Evolutionary conservation across 2,329 filamentous ascomycete species (phyloP).

Genomic region (Epichloe elymi): DNA sequence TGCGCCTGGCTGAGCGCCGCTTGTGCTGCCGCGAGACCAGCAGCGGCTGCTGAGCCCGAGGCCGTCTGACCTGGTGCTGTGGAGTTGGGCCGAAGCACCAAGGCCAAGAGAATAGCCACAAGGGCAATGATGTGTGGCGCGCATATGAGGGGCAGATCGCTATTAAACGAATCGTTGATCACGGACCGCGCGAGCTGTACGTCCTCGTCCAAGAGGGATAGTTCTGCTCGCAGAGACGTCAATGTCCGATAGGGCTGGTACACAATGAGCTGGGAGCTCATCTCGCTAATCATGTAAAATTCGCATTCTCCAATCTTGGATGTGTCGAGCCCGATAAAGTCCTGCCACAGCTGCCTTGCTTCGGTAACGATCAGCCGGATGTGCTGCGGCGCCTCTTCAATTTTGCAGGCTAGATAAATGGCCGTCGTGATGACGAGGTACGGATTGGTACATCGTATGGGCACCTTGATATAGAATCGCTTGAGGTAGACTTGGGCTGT

Average conservation of each 20-base stretch:
- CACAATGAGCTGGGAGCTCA: constrained; percentile 78
- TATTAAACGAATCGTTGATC: constrained; percentile 87
- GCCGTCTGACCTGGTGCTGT: constrained; percentile 16
- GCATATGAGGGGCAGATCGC: constrained; percentile 75
- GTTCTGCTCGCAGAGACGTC: constrained; percentile 52
- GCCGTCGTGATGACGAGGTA: constrained; percentile 89
- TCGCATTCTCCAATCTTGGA: constrained; percentile 87
- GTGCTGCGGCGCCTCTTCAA: constrained; percentile 94
- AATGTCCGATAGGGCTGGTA: constrained; percentile 85
- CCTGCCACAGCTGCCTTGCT: constrained; percentile 73
- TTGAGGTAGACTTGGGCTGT: constrained; percentile 93
- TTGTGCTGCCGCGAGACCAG: constrained; percentile 36
- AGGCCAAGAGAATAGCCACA: constrained; percentile 68
- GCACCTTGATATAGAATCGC: constrained; percentile 81
- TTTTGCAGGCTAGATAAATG: constrained; percentile 91
- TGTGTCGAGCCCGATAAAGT: constrained; percentile 62
- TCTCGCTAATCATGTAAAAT: constrained; percentile 81
- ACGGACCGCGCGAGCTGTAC: constrained; percentile 64
- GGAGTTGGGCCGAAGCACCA: constrained; percentile 58
- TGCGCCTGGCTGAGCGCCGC: constrained; percentile 36
- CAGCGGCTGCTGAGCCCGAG: constrained; percentile 19
- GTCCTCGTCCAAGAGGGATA: constrained; percentile 67
- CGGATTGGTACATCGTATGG: constrained; percentile 84
- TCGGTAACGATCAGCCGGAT: constrained; percentile 84
- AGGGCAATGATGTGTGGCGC: constrained; percentile 82